These are phyloP conservation scores for Pythium phragmitis DNA, from an alignment of 352 stramenopile genomes.

Conservation along the genomic window DNA sequence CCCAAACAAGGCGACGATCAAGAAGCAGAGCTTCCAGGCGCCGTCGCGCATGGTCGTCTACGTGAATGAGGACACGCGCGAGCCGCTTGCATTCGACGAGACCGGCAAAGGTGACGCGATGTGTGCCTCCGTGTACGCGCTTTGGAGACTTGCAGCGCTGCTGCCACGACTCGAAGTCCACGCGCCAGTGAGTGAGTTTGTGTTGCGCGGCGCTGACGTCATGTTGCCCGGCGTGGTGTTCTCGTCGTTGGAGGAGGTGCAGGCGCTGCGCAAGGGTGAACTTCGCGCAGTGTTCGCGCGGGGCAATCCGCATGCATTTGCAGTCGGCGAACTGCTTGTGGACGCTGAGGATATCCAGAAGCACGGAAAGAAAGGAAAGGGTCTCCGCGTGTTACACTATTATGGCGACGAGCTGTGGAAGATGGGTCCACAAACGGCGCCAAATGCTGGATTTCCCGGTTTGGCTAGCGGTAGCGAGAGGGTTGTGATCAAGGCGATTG, in stretches of 20 bases:
- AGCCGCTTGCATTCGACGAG: conserved; percentile 72
- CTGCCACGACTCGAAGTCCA: conserved; percentile 67
- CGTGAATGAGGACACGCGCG: conserved; percentile 48
- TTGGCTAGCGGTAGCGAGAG: conserved; percentile 16
- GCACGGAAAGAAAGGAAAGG: conserved; percentile 64
- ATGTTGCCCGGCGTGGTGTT: conserved; percentile 85
- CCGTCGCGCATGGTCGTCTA: conserved; percentile 75
- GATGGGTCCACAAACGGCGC: conserved; percentile 62
- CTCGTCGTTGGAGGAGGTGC: conserved; percentile 45
- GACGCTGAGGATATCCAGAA: conserved; percentile 54
- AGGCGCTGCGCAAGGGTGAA: conserved; percentile 61
- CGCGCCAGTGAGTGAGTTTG: conserved; percentile 77
- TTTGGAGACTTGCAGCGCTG: conserved; percentile 54
- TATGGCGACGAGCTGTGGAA: conserved; percentile 78
- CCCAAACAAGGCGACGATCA: conserved; percentile 35
- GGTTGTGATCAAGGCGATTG: conserved; percentile 23
- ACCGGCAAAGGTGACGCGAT: conserved; percentile 65
- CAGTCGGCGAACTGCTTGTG: conserved; percentile 73
- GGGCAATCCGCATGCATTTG: conserved; percentile 76
- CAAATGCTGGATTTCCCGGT: conserved; percentile 62
- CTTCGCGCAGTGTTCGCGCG: conserved; percentile 66
- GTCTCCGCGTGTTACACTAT: conserved; percentile 65
- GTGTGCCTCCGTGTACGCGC: conserved; percentile 62
- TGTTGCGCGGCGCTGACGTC: conserved; percentile 76
- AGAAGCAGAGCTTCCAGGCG: conserved; percentile 79